These are phyloP conservation scores for Colletotrichum cordylinicola DNA, from an alignment of 2,329 filamentous ascomycete genomes.

Conservation along the genomic window DNA sequence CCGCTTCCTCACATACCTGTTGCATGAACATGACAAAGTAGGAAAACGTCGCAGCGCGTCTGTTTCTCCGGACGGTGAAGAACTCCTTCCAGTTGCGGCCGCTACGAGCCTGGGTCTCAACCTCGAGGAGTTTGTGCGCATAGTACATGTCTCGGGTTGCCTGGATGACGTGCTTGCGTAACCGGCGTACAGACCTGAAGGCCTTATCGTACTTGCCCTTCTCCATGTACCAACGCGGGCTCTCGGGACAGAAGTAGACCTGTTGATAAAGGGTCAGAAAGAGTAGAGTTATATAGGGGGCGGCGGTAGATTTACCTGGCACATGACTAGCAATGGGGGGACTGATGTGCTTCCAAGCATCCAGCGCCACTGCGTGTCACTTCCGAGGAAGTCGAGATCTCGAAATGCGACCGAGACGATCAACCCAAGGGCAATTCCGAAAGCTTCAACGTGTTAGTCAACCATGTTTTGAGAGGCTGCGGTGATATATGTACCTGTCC, in stretches of 20 bases:
- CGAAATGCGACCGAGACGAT: conserved; percentile 37
- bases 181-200: conserved; percentile 46
- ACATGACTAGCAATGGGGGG: conserved; percentile 55
- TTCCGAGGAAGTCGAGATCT: conserved; percentile 36
- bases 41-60: conserved; percentile 39
- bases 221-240: conserved; percentile 60
- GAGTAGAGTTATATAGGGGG: background rate
- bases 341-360: conserved; percentile 58
- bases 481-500: background rate
- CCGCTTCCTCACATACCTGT: background rate
- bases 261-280: background rate
- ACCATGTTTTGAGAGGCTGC: conserved; percentile 19
- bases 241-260: conserved; percentile 61
- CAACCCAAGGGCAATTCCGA: conserved; percentile 47
- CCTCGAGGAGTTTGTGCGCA: conserved; percentile 44
- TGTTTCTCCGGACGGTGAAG: conserved; percentile 40
- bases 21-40: conserved; percentile 45
- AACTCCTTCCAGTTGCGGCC: conserved; percentile 39
- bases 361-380: conserved; percentile 36
- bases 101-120: conserved; percentile 33
- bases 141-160: conserved; percentile 58
- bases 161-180: conserved; percentile 53
- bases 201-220: conserved; percentile 51
- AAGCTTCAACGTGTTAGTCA: conserved; percentile 28
- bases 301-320: conserved; percentile 31